These are phyloP conservation scores for Phytopythium boreale DNA, from an alignment of 352 stramenopile species.

Conservation along the genomic window DNA sequence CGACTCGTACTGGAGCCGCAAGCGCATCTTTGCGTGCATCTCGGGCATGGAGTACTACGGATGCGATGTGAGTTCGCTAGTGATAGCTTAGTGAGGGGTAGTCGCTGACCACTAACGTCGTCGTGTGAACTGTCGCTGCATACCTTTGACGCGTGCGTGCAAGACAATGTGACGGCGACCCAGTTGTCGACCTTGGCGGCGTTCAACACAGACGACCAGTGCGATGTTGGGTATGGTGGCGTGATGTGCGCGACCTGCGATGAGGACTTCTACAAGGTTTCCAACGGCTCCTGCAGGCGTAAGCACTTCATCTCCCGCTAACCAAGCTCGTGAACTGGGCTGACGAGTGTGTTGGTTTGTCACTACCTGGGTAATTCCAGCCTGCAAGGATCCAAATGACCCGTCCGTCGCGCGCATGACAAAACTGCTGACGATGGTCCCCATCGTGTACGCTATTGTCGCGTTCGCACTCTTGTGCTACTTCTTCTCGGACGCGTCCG, in stretches of 20 bases:
- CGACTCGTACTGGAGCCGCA: conserved; percentile 47
- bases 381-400: conserved; percentile 41
- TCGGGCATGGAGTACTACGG: conserved; percentile 56
- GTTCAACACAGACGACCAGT: conserved; percentile 24
- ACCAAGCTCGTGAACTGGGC: neutral
- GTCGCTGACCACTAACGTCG: neutral
- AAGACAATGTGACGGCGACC: conserved; percentile 6
- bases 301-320: conserved; percentile 9
- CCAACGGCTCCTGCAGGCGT: conserved; percentile 58
- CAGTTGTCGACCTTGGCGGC: conserved; percentile 3
- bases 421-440: conserved; percentile 36
- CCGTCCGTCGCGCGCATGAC: conserved; percentile 31
- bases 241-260: conserved; percentile 49
- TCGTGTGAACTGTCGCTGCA: conserved; percentile 3
- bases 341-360: neutral
- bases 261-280: conserved; percentile 50
- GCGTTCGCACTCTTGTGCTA: conserved; percentile 33
- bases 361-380: conserved; percentile 7
- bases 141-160: conserved; percentile 26
- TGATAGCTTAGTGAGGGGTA: too few species aligned
- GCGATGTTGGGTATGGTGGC: conserved; percentile 40
- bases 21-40: conserved; percentile 58
- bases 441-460: conserved; percentile 27
- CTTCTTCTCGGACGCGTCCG: conserved; percentile 45
- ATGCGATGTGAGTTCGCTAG: conserved; percentile 40